Percentiles rank a stretch among this genome's conserved stretches.
These are phyloP conservation scores for Citropsis articulata DNA, from an alignment of 345 rosid genomes.

Conservation along the genomic window DNA sequence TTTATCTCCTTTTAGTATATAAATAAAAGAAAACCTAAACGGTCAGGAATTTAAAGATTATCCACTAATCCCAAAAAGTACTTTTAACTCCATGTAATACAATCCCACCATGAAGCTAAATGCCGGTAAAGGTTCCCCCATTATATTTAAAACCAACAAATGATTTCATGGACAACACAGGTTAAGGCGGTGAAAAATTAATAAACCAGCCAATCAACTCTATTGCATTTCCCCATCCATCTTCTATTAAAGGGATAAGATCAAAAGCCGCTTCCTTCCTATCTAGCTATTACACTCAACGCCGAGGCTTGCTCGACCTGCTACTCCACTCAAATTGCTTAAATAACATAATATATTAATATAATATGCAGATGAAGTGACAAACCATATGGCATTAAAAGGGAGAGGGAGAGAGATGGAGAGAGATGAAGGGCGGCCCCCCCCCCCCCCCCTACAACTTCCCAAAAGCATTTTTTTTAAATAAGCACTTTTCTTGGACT, in stretches of 20 bases:
- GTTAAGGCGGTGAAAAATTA: slow-evolving; percentile 27
- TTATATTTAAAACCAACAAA: slow-evolving; percentile 15
- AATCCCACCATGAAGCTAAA: slow-evolving; percentile 23
- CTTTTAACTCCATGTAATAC: background rate
- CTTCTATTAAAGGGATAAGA: slow-evolving; percentile 2
- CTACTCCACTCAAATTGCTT: background rate
- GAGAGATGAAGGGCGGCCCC: slow-evolving; percentile 7
- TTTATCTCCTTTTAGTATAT: slow-evolving; percentile 16
- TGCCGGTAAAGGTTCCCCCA: slow-evolving; percentile 17
- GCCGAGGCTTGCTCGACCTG: background rate
- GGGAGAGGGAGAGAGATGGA: background rate
- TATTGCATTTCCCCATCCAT: slow-evolving; percentile 2
- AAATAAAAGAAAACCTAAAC: background rate
- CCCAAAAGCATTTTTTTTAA: slow-evolving; percentile 7
- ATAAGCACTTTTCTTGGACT: background rate
- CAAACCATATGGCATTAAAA: no score
- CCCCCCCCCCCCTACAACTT: slow-evolving; percentile 10
- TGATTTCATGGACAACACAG: slow-evolving; percentile 18
- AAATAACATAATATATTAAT: background rate
- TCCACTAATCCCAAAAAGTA: slow-evolving; percentile 14
- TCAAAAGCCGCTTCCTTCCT: slow-evolving; percentile 3
- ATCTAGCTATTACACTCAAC: background rate
- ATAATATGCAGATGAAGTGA: background rate
- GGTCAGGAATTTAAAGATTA: slow-evolving; percentile 17
- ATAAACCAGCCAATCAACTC: slow-evolving; percentile 12